Evolutionary conservation across 306 rosid species (phyloP), one percentile per base, ranked within the genome.

Genomic region (Potentilla sterilis): DNA sequence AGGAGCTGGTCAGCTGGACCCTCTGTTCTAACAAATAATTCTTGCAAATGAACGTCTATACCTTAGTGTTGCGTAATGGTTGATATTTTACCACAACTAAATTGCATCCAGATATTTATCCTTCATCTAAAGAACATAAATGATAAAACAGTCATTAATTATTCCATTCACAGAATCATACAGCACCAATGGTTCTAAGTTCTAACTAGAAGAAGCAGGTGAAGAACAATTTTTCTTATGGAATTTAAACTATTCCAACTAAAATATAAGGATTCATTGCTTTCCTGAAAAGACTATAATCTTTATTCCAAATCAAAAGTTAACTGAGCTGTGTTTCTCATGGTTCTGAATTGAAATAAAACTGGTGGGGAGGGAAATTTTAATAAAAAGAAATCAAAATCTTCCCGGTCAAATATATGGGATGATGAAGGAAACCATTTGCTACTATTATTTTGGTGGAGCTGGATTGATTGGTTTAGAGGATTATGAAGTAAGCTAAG

Each of bases 161-260:
- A 65, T 65, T 65, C 46, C 28, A 65, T 35, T 6, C 42, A 62
- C 43, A 62, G 41, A 34, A 62, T 18, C 69, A 19, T 22, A 65
- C 48, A 65, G 8, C 70, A 65, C 21, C 4, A 35, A 14, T 63
- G 22, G 21, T 34, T 34, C 68, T 35, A 63, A 63, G 21, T 34
- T 34, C 68, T 35, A 63, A 63, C 68, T 63, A 63, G 68, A 63
- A 35, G 22, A 35, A 63, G 43, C 68, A 63, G 43, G 44, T 18
- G n/a, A 62, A 62, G 68, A 63, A 63, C 24, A 64, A 64, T 0
- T 35, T 64, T 64, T 64, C 46, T 64, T 18, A 64, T 37, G 46
- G 69, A 28, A 28, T 28, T 28, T 28, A 28, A 28, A 16, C 69
- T 37, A 64, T 64, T 64, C 68, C 35, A 37, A 15, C 43, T 34